Conservation (phyloP, 1,139 yeast genomes). For the Diutina siamensis region DNA sequence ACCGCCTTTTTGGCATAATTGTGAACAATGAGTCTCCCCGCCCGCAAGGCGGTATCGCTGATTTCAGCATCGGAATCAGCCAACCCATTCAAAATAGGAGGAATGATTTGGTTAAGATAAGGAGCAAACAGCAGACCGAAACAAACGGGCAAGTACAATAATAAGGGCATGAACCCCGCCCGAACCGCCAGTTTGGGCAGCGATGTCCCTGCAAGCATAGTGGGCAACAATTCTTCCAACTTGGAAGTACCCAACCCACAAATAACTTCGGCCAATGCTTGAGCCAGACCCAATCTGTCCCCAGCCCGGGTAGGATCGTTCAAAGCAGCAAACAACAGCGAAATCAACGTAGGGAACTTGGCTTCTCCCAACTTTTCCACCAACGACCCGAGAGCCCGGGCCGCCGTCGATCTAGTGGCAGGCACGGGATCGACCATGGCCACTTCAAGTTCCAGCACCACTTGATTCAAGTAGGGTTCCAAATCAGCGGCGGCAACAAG, state of each 20-base stretch:
- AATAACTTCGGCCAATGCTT: constrained; percentile 88
- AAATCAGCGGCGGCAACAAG: constrained; percentile 83
- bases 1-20: constrained; percentile 91
- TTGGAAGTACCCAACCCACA: constrained; percentile 83
- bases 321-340: constrained; percentile 65
- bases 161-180: constrained; percentile 87
- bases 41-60: constrained; percentile 81
- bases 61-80: constrained; percentile 85
- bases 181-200: constrained; percentile 61
- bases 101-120: constrained; percentile 72
- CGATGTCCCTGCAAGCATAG: constrained; percentile 62
- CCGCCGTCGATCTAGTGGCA: constrained; percentile 92
- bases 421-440: constrained; percentile 99
- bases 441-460: constrained; percentile 72
- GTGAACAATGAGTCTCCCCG: constrained; percentile 85
- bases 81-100: constrained; percentile 81
- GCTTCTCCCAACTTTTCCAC: constrained; percentile 96
- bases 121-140: constrained; percentile 91
- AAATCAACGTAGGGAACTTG: constrained; percentile 84
- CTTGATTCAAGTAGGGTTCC: constrained; percentile 65
- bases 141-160: constrained; percentile 85
- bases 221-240: constrained; percentile 80
- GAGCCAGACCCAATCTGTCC: constrained; percentile 94
- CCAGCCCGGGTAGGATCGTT: constrained; percentile 78
- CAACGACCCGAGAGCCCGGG: constrained; percentile 91